A percentile compares a stretch with the other conserved stretches of the same genome.
Conservation (phyloP, 345 rosid species). For the Citropsis articulata region DNA sequence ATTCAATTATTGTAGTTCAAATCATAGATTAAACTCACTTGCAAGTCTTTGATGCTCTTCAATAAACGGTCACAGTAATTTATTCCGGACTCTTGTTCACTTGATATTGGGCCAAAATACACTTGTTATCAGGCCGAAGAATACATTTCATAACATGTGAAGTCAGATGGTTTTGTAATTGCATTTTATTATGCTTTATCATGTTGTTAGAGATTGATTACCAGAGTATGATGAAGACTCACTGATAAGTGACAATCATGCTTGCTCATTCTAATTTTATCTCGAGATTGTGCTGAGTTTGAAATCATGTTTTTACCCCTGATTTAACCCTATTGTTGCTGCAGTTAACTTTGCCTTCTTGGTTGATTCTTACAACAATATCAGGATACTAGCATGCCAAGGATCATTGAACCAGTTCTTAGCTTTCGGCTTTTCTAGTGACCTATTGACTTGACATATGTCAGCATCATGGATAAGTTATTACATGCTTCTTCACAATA, state of each 20-base stretch:
- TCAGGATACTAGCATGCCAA: neutral
- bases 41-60: neutral
- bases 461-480: neutral
- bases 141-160: neutral
- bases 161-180: neutral
- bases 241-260: too few relatives aligned
- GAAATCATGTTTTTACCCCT: neutral
- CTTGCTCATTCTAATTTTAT: neutral
- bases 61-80: neutral
- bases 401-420: neutral
- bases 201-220: neutral
- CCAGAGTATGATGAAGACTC: neutral
- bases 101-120: neutral
- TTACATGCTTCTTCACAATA: neutral
- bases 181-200: neutral
- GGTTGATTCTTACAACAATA: neutral
- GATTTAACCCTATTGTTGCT: neutral
- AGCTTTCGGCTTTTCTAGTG: neutral
- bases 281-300: neutral
- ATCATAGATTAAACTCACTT: neutral
- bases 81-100: neutral
- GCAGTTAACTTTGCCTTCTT: neutral
- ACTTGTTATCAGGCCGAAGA: neutral
- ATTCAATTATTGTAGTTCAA: neutral
- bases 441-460: neutral